Percentiles rank a stretch among this genome's conserved stretches.
Evolutionary conservation across 768 basidiomycete species (phyloP).

Genomic region (Cantharellus cinnabarinus): DNA sequence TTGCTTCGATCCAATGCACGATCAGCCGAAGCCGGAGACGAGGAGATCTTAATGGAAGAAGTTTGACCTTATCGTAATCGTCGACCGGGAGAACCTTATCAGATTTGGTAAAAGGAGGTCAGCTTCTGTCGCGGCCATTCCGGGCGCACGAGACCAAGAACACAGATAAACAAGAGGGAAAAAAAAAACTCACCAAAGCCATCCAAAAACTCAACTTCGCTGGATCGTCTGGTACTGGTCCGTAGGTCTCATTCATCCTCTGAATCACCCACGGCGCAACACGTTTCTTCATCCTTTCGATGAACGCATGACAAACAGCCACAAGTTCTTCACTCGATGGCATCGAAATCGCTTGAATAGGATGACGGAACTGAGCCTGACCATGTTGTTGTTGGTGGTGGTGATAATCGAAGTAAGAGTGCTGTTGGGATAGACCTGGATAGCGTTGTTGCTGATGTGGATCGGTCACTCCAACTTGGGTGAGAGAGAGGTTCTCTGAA

Average conservation of each 20-base stretch:
- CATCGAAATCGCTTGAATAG: conserved; percentile 8
- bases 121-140: neutral
- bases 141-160: neutral
- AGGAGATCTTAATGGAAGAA: conserved; percentile 62
- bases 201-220: conserved; percentile 75
- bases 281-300: conserved; percentile 40
- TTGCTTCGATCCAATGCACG: conserved; percentile 84
- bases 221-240: conserved; percentile 55
- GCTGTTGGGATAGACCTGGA: neutral
- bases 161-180: neutral
- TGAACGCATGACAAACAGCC: conserved; percentile 36
- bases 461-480: neutral
- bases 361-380: neutral
- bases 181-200: conserved; percentile 32
- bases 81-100: conserved; percentile 62
- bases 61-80: conserved; percentile 70
- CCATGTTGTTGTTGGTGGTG: neutral
- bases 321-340: conserved; percentile 36
- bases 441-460: neutral
- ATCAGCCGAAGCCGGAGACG: conserved; percentile 65
- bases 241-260: conserved; percentile 58
- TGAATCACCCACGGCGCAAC: conserved; percentile 89
- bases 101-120: neutral
- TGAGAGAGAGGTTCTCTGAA: neutral
- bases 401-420: neutral